These are phyloP conservation scores for Exophiala calicioides DNA, from an alignment of 2,329 filamentous ascomycete genomes.

Conservation along the genomic window DNA sequence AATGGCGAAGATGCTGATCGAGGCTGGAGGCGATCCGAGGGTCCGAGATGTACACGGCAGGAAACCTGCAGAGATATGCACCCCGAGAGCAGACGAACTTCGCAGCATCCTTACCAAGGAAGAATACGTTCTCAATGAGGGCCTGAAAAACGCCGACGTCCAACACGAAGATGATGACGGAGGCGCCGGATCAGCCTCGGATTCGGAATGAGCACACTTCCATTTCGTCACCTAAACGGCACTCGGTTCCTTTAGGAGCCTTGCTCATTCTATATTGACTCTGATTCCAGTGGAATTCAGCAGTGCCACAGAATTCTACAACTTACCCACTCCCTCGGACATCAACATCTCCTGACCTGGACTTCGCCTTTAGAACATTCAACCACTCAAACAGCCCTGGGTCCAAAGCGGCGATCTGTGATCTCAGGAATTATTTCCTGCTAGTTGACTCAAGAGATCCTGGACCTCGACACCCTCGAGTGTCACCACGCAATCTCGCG, in stretches of 20 bases:
- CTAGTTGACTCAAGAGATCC: too few species aligned
- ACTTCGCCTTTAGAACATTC: too few species aligned
- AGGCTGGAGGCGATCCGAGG: constrained; percentile 50
- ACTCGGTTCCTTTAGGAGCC: too few species aligned
- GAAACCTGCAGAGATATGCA: constrained; percentile 49
- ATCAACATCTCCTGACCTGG: too few species aligned
- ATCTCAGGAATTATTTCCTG: too few species aligned
- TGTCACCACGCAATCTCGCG: too few species aligned
- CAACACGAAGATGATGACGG: constrained; percentile 37
- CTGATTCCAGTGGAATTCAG: too few species aligned
- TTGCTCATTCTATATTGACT: too few species aligned
- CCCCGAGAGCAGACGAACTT: constrained; percentile 44
- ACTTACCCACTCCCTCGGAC: too few species aligned
- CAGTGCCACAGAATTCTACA: too few species aligned
- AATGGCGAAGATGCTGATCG: constrained; percentile 53
- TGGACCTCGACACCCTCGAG: too few species aligned
- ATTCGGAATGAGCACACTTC: constrained; percentile 29
- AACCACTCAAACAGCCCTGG: constrained; percentile 1
- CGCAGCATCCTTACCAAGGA: constrained; percentile 45
- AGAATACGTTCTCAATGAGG: constrained; percentile 51
- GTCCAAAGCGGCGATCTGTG: neutral
- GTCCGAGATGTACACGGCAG: constrained; percentile 51
- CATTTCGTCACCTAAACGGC: too few species aligned
- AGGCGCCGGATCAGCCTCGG: constrained; percentile 25
- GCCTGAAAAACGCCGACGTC: constrained; percentile 37